phyloP scores from a whole-genome alignment of 139 green algal genomes.

The Volvox africanus region DNA sequence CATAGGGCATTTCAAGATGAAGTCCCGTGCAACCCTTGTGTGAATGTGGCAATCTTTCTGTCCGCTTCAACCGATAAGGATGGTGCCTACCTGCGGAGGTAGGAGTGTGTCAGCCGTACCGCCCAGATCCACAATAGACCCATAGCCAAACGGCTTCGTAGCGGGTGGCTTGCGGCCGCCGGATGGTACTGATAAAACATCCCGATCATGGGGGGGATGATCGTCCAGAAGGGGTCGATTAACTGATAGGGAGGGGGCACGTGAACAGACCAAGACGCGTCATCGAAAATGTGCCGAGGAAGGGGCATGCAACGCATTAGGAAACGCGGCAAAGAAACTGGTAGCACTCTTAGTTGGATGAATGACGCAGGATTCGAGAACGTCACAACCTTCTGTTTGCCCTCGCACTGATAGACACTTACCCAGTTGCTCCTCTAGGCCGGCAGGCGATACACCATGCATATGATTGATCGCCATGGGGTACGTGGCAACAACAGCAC shows the following conservation, averaged over 20 bases:
- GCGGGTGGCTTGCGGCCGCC: not conserved
- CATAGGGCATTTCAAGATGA: no score
- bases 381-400: not conserved
- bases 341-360: no score
- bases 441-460: not conserved
- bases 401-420: not conserved
- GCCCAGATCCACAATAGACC: slow-evolving; percentile 69
- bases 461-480: no score
- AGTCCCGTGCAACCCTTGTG: not conserved
- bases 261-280: not conserved
- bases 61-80: not conserved
- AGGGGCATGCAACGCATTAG: not conserved
- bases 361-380: no score
- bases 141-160: slow-evolving; percentile 36
- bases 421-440: slow-evolving; percentile 62
- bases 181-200: slow-evolving; percentile 70
- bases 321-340: no score
- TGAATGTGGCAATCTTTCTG: slow-evolving; percentile 21
- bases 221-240: slow-evolving; percentile 82
- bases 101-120: slow-evolving; percentile 74
- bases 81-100: slow-evolving; percentile 76
- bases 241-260: slow-evolving; percentile 43
- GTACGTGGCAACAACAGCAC: no score
- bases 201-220: slow-evolving; percentile 70
- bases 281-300: not conserved